A percentile compares a stretch with the other conserved stretches of the same genome.
These are phyloP conservation scores for Mycena albidolilacea DNA, from an alignment of 768 basidiomycete species.

Conservation along the genomic window DNA sequence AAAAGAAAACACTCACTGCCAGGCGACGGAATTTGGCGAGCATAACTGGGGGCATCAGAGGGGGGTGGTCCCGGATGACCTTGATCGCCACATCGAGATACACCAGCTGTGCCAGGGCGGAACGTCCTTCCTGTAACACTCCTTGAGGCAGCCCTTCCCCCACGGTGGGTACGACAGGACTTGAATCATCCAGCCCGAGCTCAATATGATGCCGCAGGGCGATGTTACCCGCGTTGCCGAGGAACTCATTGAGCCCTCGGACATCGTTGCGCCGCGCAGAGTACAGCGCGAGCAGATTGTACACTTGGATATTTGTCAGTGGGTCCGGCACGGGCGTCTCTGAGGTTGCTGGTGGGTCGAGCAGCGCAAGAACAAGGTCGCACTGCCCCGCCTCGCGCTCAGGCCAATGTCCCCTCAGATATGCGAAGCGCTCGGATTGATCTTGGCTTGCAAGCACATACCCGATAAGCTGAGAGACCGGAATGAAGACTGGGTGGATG, in stretches of 20 bases:
- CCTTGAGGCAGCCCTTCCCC: background rate
- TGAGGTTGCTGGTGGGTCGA: background rate
- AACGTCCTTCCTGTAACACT: slow-evolving; percentile 15
- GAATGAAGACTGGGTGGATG: slow-evolving; percentile 21
- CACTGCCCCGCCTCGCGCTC: slow-evolving; percentile 12
- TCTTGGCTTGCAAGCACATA: slow-evolving; percentile 13
- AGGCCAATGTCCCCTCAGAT: slow-evolving; percentile 1
- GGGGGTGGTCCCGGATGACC: background rate
- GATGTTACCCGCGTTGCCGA: slow-evolving; percentile 21
- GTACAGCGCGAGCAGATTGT: slow-evolving; percentile 25
- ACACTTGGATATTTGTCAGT: slow-evolving; percentile 14
- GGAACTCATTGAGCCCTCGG: slow-evolving; percentile 9
- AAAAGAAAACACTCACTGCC: slow-evolving; percentile 1
- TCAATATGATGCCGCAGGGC: background rate
- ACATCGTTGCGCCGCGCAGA: background rate
- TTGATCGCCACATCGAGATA: slow-evolving; percentile 8
- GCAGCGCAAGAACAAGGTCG: background rate
- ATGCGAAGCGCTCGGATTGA: background rate
- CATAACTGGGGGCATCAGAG: slow-evolving; percentile 9
- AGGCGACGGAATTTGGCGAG: slow-evolving; percentile 17
- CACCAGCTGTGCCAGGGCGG: slow-evolving; percentile 24
- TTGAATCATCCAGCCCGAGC: slow-evolving; percentile 23
- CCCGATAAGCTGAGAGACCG: slow-evolving; percentile 17
- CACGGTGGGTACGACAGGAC: background rate
- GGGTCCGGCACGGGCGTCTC: slow-evolving; percentile 5